Conservation (phyloP, 352 stramenopile species). For the Phytophthora aleatoria region DNA sequence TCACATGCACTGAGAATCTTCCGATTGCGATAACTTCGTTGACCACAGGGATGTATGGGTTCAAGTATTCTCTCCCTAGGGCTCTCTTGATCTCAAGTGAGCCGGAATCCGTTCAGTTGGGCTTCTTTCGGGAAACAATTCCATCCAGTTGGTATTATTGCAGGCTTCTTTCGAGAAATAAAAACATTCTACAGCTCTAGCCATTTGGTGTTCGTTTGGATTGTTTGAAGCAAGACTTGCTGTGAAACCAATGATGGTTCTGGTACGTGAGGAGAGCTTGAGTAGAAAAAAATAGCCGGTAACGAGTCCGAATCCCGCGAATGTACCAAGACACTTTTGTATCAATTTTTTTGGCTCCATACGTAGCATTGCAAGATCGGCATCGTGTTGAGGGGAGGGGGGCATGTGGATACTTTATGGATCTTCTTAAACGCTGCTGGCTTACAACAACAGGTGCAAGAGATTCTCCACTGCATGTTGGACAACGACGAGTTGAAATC, state of each 20-base stretch:
- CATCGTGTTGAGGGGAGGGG: slow-evolving; percentile 6
- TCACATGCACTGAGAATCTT: not conserved
- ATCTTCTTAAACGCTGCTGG: not conserved
- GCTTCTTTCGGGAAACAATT: not conserved
- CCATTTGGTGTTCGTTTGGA: not conserved
- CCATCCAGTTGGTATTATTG: not conserved
- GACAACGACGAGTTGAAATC: not conserved
- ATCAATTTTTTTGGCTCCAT: not conserved
- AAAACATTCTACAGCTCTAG: not conserved
- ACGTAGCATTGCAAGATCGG: not conserved
- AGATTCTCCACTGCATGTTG: not conserved
- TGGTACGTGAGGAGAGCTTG: not conserved
- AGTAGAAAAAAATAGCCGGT: not conserved
- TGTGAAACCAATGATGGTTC: not conserved
- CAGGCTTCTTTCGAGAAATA: not conserved
- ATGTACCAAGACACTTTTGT: not conserved
- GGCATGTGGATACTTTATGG: not conserved
- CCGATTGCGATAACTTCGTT: not conserved
- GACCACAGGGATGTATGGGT: not conserved
- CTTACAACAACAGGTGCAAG: not conserved
- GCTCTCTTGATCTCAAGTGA: not conserved
- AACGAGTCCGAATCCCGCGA: not conserved
- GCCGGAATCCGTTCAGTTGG: not conserved
- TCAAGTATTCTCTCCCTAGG: not conserved
- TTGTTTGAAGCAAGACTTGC: not conserved